Percentiles rank a stretch among this genome's conserved stretches.
phyloP scores from a whole-genome alignment of 2,329 filamentous ascomycete genomes.

The Monilinia fructicola region DNA sequence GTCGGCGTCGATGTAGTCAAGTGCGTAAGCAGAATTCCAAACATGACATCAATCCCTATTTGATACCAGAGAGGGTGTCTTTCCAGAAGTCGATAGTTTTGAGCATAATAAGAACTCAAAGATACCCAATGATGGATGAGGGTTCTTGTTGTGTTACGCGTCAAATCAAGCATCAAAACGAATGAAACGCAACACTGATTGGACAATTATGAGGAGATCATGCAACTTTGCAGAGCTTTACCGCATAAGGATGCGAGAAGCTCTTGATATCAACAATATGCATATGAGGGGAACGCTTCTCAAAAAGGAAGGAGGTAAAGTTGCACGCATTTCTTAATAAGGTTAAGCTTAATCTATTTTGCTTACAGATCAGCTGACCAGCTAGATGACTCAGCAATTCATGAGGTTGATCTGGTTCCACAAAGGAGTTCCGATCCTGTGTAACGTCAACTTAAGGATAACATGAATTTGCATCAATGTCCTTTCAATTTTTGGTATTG shows the following conservation, averaged over 20 bases:
- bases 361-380: no score
- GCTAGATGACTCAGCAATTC: no score
- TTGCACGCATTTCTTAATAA: no score
- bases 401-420: no score
- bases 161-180: neutral
- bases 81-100: neutral
- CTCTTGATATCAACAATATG: neutral
- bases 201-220: neutral
- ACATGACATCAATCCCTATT: neutral
- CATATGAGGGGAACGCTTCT: no score
- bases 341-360: no score
- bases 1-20: neutral
- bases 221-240: neutral
- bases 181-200: neutral
- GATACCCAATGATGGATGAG: neutral
- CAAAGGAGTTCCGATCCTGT: no score
- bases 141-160: neutral
- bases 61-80: neutral
- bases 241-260: neutral
- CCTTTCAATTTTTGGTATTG: no score
- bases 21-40: slow-evolving; percentile 1
- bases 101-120: neutral
- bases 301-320: no score
- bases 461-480: no score
- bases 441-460: no score